Base-by-base conservation (phyloP, 441 rosid species). In the Pelargonium fulgidum region DNA sequence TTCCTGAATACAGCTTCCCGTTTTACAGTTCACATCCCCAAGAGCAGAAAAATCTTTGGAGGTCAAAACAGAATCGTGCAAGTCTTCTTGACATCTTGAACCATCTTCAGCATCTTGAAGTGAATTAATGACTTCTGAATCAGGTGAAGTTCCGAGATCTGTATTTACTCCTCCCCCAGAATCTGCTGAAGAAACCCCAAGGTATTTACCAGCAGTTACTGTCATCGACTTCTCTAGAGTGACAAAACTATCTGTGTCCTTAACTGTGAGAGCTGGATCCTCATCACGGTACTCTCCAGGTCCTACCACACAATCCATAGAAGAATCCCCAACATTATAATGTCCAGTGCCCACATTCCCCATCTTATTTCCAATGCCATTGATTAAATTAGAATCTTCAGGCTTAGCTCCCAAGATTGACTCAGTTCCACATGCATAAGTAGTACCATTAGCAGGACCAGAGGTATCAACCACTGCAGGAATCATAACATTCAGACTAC, bases 61-160 rank as follows among this genome's bases (percentile, higher is more conserved):
- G 71, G 74, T 77, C 76, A 75, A 81, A 83, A 62, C 76, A 69
- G 68, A 54, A 77, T 72, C 75, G 41, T 70, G 81, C 59, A 76
- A 74, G 72, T 68, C 82, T 74, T 76, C 89, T 81, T 68, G 80
- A 67, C 68, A 80, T 71, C 79, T 79, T 69, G 77, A 74, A 74
- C 75, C 74, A 62, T 65, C 78, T 74, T 83, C 85, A 66, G 80
- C 68, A 71, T 87, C 97, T 73, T 91, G 87, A 79, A 79, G 82
- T 73, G 77, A 48, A 83, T 90, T 89, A 50, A 90, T 89, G 67
- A 90, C 97, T 85, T 92, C 98, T n/a, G 99, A 94, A 85, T 94
- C 99, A 12, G 99, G 99, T 74, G 99, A 94, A 75, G 98, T 90
- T 83, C 87, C 97, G 68, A 91, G 83, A 73, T 84, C 90, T 67